These are phyloP conservation scores for Zygosaccharomyces pseudobailii DNA, from an alignment of 1,139 yeast genomes.

Conservation along the genomic window DNA sequence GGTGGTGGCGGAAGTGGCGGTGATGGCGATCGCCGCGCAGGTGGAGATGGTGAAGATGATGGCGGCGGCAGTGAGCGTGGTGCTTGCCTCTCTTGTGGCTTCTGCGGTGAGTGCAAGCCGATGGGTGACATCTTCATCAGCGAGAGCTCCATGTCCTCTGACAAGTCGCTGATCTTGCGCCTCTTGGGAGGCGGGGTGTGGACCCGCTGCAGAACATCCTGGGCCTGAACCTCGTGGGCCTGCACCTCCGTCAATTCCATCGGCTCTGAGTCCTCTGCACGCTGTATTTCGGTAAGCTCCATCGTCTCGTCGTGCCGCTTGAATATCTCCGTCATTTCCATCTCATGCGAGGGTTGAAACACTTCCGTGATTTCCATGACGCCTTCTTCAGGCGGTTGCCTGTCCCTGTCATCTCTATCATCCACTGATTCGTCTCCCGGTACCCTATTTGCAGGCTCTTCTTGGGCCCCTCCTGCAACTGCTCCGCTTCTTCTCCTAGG, in stretches of 20 bases:
- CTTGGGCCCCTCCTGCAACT: conserved; percentile 1
- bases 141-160: conserved; percentile 19
- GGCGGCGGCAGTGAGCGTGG: no score
- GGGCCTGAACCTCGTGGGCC: background rate
- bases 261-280: conserved; percentile 15
- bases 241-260: conserved; percentile 25
- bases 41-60: conserved; percentile 4
- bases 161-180: background rate
- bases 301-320: conserved; percentile 23
- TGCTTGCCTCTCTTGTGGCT: no score
- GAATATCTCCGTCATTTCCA: conserved; percentile 10
- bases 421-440: background rate
- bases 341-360: conserved; percentile 14
- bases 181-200: conserved; percentile 2
- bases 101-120: background rate
- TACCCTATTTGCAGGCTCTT: background rate
- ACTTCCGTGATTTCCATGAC: conserved; percentile 26
- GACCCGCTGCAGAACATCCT: background rate
- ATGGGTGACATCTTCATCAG: conserved; percentile 32
- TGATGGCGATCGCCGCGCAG: conserved; percentile 7
- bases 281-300: conserved; percentile 29
- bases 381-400: conserved; percentile 11
- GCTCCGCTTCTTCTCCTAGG: conserved; percentile 12
- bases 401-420: background rate
- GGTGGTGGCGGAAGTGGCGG: background rate